Conservation (phyloP, 1,284 basidiomycete genomes). For the Irpex rosettiformis region DNA sequence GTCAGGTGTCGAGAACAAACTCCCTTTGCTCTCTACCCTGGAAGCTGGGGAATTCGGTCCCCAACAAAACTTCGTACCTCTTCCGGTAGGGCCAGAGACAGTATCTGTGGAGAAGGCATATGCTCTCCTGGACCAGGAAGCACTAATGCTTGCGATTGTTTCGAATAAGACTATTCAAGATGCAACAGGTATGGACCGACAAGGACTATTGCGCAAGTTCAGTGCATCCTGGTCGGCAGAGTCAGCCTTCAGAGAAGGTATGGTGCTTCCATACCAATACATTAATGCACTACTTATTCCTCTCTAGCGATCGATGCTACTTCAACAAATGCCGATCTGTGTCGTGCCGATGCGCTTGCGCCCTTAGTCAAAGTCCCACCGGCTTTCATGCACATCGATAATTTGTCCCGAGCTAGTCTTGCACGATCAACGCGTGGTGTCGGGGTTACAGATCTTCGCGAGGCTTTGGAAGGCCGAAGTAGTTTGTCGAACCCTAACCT, state of each 20-base stretch:
- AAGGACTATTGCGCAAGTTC: conserved; percentile 51
- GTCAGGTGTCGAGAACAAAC: not conserved
- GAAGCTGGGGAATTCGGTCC: conserved; percentile 32
- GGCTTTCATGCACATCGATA: conserved; percentile 85
- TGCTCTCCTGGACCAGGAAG: conserved; percentile 50
- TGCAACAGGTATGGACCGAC: conserved; percentile 59
- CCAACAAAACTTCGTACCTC: conserved; percentile 12
- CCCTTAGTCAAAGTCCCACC: conserved; percentile 77
- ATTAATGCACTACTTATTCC: too few relatives aligned
- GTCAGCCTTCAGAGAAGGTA: conserved; percentile 73
- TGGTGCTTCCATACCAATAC: too few relatives aligned
- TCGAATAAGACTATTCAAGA: conserved; percentile 52
- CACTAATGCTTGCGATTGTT: conserved; percentile 51
- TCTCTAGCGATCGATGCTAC: conserved; percentile 59
- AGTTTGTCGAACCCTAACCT: conserved; percentile 76
- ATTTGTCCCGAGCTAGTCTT: conserved; percentile 78
- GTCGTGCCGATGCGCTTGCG: conserved; percentile 58
- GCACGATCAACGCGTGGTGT: conserved; percentile 71
- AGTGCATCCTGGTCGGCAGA: conserved; percentile 70
- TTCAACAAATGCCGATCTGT: conserved; percentile 51
- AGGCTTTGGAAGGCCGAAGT: conserved; percentile 79
- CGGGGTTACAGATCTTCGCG: conserved; percentile 82
- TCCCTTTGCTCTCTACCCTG: conserved; percentile 21
- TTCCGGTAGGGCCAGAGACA: not conserved
- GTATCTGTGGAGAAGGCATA: conserved; percentile 21